Evolutionary conservation across 2,329 filamentous ascomycete species (phyloP), one percentile per base, ranked within the genome.

Genomic region (Calonectria multiphialidica): DNA sequence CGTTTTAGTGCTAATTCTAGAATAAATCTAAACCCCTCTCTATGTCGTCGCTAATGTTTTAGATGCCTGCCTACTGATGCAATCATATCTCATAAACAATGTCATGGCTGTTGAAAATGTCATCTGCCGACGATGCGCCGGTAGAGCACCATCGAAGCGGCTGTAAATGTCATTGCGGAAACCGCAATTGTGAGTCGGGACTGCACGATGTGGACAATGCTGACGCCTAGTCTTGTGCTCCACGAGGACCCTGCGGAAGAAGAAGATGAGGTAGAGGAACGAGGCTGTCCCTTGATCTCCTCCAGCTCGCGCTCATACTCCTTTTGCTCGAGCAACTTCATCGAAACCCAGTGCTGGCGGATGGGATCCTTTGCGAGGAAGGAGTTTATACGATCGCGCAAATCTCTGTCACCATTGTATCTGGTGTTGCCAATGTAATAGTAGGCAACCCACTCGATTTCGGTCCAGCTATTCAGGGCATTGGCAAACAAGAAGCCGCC

Each of bases 401-500:
- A n/a, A 16, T 64, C 61, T 35, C 28, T 45, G 30, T 47, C 61
- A 3, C 61, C 61, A 21, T 47, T 47, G 61, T 49, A 47, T 10
- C 44, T 28, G 8, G 61, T 64, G 42, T 64, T 45, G 28, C 61
- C 61, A 23, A 64, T 35, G 30, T 64, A 64, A 23, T 35, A 35
- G 25, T 64, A 45, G 61, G 61, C 61, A 10, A 64, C 61, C 61
- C 61, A 62, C 16, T 68, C 66, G 10, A 68, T 30, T 13, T 71
- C 68, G 13, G 64, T 63, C 57, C 64, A 71, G 59, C 44, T 67
- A 40, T 67, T 66, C 64, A 71, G 37, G 13, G 69, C 69, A 23
- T 67, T 67, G n/a, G 69, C 69, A n/a, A 71, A 30, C 28, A 71
- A 66, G 13, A 71, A 71, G 23, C 69, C 69, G 16, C 64, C 55